A percentile compares a stretch with the other conserved stretches of the same genome.
Evolutionary conservation across 108 stramenopile genomes (phyloP).

Genomic region (Aureococcus anophagefferens): DNA sequence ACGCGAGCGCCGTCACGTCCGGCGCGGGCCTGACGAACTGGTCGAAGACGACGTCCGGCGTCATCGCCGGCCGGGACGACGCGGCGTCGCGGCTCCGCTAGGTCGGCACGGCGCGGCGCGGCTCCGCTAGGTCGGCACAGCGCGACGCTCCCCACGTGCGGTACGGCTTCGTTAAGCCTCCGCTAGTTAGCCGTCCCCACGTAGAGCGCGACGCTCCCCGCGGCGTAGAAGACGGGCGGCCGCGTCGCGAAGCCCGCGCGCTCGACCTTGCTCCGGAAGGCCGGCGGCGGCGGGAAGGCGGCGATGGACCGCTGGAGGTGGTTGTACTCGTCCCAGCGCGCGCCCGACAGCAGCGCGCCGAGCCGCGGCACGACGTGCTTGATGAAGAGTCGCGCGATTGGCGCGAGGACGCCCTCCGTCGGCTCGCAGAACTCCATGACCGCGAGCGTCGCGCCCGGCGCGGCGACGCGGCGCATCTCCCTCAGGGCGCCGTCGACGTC

Average conservation of each 20-base stretch:
- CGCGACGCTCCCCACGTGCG: no score
- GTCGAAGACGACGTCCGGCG: background rate
- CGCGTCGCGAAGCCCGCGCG: constrained; percentile 30
- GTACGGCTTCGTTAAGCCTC: no score
- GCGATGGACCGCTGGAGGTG: constrained; percentile 72
- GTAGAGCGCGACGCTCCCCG: background rate
- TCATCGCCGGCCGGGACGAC: no score
- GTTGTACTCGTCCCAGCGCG: constrained; percentile 47
- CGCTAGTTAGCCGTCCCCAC: background rate
- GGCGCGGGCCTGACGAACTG: background rate
- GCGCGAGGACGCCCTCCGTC: constrained; percentile 41
- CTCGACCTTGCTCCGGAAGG: constrained; percentile 52
- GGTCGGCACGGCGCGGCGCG: no score
- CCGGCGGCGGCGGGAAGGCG: constrained; percentile 61
- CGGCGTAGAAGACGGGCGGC: background rate
- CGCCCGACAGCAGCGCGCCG: constrained; percentile 62
- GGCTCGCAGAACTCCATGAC: constrained; percentile 78
- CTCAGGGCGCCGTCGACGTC: constrained; percentile 58
- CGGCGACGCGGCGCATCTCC: constrained; percentile 53
- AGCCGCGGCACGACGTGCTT: constrained; percentile 58
- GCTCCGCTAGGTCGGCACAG: no score
- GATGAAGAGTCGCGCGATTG: constrained; percentile 55
- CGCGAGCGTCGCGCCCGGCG: constrained; percentile 21
- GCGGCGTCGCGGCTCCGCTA: no score
- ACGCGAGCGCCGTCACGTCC: background rate